Percentiles rank a stretch among this genome's conserved stretches.
phyloP scores from a whole-genome alignment of 2,329 filamentous ascomycete species.

The Parastagonospora avenae region DNA sequence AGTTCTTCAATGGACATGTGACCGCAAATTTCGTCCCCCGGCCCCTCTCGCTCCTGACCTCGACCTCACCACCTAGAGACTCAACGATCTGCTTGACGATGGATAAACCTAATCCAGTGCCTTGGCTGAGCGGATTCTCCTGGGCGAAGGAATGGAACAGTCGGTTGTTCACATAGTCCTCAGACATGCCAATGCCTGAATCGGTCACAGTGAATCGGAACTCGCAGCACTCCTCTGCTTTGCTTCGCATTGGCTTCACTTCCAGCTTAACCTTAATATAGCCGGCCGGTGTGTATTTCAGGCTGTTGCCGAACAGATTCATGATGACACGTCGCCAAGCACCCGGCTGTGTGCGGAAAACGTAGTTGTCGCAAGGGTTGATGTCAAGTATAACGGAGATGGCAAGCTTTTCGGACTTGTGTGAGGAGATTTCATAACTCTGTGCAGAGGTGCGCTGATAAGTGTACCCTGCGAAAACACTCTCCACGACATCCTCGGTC shows the following conservation, averaged over 20 bases:
- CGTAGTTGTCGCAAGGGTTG: conserved; percentile 41
- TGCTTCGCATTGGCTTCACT: conserved; percentile 23
- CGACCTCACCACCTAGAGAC: conserved; percentile 44
- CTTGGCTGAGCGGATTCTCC: conserved; percentile 46
- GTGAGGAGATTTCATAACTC: conserved; percentile 25
- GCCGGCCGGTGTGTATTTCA: conserved; percentile 47
- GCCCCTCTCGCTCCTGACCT: conserved; percentile 43
- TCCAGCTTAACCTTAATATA: conserved; percentile 46
- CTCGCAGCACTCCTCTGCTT: conserved; percentile 32
- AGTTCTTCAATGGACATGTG: conserved; percentile 39
- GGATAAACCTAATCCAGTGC: conserved; percentile 47
- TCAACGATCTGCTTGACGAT: conserved; percentile 48
- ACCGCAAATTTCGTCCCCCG: conserved; percentile 46
- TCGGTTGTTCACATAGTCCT: conserved; percentile 45
- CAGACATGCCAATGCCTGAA: conserved; percentile 49
- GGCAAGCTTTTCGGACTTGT: conserved; percentile 20
- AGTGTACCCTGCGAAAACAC: conserved; percentile 44
- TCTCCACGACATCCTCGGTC: conserved; percentile 46
- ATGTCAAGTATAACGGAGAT: conserved; percentile 44
- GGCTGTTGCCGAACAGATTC: conserved; percentile 48
- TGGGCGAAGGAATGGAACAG: conserved; percentile 48
- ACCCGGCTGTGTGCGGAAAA: conserved; percentile 46
- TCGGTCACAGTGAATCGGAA: conserved; percentile 43
- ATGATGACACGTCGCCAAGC: conserved; percentile 47
- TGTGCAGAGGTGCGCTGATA: conserved; percentile 39